A percentile compares a stretch with the other conserved stretches of the same genome.
These are phyloP conservation scores for Gaeumannomyces tritici DNA, from an alignment of 2,329 filamentous ascomycete species.

Conservation along the genomic window DNA sequence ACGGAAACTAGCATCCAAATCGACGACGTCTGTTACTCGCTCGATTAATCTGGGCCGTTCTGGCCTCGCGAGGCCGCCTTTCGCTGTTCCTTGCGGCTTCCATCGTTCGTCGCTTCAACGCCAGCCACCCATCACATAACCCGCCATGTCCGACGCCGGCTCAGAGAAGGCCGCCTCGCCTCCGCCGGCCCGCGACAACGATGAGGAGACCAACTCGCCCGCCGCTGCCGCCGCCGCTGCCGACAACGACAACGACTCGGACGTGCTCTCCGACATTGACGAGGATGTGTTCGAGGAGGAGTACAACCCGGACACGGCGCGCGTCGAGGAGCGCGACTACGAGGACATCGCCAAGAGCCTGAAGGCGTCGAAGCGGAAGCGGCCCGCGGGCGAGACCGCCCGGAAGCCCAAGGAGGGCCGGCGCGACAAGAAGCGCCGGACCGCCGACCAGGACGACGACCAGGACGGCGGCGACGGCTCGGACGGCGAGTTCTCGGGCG, in stretches of 20 bases:
- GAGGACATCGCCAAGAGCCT: conserved; percentile 54
- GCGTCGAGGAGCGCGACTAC: conserved; percentile 56
- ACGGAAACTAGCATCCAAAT: too few species aligned
- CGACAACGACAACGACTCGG: conserved; percentile 37
- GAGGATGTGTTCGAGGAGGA: conserved; percentile 62
- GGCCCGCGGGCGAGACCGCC: conserved; percentile 47
- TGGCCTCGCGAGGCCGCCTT: neutral
- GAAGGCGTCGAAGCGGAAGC: conserved; percentile 57
- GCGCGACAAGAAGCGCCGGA: conserved; percentile 55
- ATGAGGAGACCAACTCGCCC: too few species aligned
- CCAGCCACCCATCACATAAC: neutral
- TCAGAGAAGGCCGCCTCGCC: conserved; percentile 3
- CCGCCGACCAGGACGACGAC: conserved; percentile 41
- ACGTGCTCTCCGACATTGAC: conserved; percentile 57
- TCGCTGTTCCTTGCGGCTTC: neutral
- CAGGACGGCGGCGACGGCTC: conserved; percentile 34
- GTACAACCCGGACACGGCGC: conserved; percentile 55
- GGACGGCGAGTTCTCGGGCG: conserved; percentile 26
- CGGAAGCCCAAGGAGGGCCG: conserved; percentile 71
- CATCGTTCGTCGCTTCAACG: neutral
- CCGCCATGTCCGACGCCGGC: conserved; percentile 6
- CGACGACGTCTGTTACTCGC: neutral
- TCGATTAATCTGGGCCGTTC: neutral
- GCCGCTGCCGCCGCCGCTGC: conserved; percentile 32
- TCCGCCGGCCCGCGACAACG: conserved; percentile 2